Conservation (phyloP, 2,329 filamentous ascomycete species). For the Penicillium olsonii region DNA sequence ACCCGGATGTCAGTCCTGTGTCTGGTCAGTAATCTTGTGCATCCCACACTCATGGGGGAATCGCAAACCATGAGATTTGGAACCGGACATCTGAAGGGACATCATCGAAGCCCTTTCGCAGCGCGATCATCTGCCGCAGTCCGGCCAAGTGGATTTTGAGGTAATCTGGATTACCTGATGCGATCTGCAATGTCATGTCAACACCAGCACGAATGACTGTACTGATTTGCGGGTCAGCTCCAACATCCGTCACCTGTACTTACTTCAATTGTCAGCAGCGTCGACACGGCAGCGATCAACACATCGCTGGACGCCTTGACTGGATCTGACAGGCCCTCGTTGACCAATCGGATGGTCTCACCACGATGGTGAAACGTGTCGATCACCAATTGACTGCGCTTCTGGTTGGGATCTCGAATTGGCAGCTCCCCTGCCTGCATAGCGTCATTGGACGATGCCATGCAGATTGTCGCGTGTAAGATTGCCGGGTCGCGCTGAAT, state of each 20-base stretch:
- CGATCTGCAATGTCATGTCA: constrained; percentile 29
- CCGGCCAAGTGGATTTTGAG: constrained; percentile 43
- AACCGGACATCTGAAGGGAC: constrained; percentile 40
- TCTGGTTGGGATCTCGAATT: constrained; percentile 34
- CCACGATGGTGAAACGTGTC: constrained; percentile 42
- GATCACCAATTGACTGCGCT: constrained; percentile 34
- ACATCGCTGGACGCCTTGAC: constrained; percentile 42
- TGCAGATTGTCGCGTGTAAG: constrained; percentile 41
- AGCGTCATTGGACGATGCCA: constrained; percentile 39
- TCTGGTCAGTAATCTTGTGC: constrained; percentile 3
- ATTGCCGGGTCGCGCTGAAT: constrained; percentile 39
- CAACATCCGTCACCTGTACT: no score
- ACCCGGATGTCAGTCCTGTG: constrained; percentile 44
- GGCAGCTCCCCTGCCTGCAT: constrained; percentile 36
- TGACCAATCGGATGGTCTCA: constrained; percentile 42
- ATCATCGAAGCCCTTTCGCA: constrained; percentile 40
- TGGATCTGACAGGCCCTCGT: constrained; percentile 40
- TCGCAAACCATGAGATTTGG: constrained; percentile 42
- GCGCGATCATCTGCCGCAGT: constrained; percentile 40
- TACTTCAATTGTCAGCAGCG: constrained; percentile 43
- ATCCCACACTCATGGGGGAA: neutral
- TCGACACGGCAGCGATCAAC: constrained; percentile 41
- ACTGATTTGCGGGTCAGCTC: no score
- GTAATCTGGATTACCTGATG: constrained; percentile 41
- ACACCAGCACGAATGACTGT: neutral